These are phyloP conservation scores for Stephania yunnanensis DNA, from an alignment of 164 flowering plant genomes.

Conservation along the genomic window DNA sequence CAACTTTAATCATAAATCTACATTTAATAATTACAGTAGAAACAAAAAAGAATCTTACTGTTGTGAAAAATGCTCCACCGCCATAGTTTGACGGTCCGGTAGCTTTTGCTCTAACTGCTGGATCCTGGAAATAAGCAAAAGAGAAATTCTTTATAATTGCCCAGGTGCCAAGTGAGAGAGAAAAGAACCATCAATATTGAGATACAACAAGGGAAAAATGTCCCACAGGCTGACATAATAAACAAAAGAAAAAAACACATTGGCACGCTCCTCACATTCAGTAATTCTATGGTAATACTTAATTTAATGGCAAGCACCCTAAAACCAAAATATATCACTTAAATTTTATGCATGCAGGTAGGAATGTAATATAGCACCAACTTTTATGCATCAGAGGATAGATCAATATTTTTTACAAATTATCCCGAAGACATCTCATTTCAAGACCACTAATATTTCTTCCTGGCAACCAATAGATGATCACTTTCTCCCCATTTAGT, in stretches of 20 bases:
- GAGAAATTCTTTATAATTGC: neutral
- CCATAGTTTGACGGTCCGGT: conserved; percentile 41
- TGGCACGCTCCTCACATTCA: neutral
- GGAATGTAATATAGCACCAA: too few species aligned
- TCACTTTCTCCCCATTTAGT: too few species aligned
- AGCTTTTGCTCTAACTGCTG: conserved; percentile 33
- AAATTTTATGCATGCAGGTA: too few species aligned
- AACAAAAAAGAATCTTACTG: conserved; percentile 33
- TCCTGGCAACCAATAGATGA: too few species aligned
- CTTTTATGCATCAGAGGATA: too few species aligned
- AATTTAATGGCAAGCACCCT: neutral
- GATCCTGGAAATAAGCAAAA: conserved; percentile 34
- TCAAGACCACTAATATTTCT: too few species aligned
- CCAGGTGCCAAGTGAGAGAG: neutral
- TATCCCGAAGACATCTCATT: too few species aligned
- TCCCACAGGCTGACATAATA: neutral
- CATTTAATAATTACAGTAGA: neutral
- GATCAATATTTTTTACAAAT: too few species aligned
- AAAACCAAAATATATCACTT: neutral
- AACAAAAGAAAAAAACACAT: neutral
- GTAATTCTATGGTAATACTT: neutral
- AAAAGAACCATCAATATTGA: neutral
- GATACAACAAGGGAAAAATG: neutral
- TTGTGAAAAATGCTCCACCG: conserved; percentile 64
- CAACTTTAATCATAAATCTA: neutral